phyloP scores from a whole-genome alignment of 768 basidiomycete genomes.

The Russula griseocarnosa region DNA sequence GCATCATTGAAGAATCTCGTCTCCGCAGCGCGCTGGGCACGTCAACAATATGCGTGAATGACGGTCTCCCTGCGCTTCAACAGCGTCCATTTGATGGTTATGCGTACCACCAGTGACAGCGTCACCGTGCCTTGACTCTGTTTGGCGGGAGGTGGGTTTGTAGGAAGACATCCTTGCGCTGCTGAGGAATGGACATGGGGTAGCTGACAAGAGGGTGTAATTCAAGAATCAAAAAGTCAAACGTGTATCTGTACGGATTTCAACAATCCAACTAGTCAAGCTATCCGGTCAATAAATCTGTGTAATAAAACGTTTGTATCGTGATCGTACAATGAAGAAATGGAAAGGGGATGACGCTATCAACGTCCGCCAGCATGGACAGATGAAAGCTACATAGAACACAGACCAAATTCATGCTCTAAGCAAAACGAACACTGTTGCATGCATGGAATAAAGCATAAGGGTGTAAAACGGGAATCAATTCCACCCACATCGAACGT shows the following conservation, averaged over 20 bases:
- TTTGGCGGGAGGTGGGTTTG: constrained; percentile 25
- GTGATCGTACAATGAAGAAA: not conserved
- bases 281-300: constrained; percentile 16
- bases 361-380: too few relatives aligned
- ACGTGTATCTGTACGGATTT: constrained; percentile 60
- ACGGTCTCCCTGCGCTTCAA: constrained; percentile 70
- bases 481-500: not conserved
- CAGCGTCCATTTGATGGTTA: constrained; percentile 76
- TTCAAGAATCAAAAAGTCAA: constrained; percentile 14
- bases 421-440: not conserved
- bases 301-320: constrained; percentile 2
- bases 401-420: not conserved
- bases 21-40: constrained; percentile 90
- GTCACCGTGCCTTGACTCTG: constrained; percentile 16
- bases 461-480: not conserved
- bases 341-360: not conserved
- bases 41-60: constrained; percentile 70
- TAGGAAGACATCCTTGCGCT: constrained; percentile 17
- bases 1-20: constrained; percentile 84
- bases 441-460: not conserved
- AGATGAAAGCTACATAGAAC: not conserved
- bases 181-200: constrained; percentile 14
- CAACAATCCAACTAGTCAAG: constrained; percentile 59
- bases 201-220: constrained; percentile 18
- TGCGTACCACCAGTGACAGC: constrained; percentile 41